Percentiles rank a stretch among this genome's conserved stretches.
Conservation (phyloP, 179 eudicot species). For the Spergularia azorica region DNA sequence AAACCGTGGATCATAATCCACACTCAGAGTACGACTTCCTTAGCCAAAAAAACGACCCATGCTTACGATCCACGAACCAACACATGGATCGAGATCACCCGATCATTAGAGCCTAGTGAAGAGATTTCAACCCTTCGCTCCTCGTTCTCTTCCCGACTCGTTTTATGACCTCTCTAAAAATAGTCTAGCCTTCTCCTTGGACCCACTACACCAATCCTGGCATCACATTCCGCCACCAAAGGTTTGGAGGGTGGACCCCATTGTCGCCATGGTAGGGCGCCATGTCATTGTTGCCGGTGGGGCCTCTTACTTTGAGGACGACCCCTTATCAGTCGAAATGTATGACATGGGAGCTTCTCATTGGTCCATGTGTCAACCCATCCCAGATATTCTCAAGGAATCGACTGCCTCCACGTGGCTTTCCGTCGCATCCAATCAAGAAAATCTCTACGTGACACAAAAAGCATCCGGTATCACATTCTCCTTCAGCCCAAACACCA, state of each 20-base stretch:
- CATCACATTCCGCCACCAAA: constrained; percentile 38
- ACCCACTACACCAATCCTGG: constrained; percentile 59
- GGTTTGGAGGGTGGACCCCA: constrained; percentile 55
- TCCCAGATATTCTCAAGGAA: constrained; percentile 52
- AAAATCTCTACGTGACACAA: constrained; percentile 44
- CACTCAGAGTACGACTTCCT: constrained; percentile 32
- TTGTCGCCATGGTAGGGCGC: constrained; percentile 52
- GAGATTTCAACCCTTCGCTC: constrained; percentile 33
- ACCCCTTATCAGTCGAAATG: constrained; percentile 52
- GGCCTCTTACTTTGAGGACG: constrained; percentile 44
- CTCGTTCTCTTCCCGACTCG: constrained; percentile 36
- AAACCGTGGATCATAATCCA: constrained; percentile 73
- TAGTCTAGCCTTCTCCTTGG: constrained; percentile 45
- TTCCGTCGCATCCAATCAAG: constrained; percentile 45
- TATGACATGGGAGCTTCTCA: constrained; percentile 37
- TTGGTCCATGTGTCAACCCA: constrained; percentile 52
- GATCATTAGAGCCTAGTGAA: not conserved
- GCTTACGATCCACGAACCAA: constrained; percentile 64
- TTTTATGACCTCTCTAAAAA: constrained; percentile 41
- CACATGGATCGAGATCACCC: constrained; percentile 42
- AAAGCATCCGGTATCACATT: constrained; percentile 50
- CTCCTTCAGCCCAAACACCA: constrained; percentile 38
- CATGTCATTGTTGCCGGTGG: constrained; percentile 57
- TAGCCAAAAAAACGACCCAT: constrained; percentile 27
- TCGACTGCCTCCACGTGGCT: constrained; percentile 60